phyloP scores from a whole-genome alignment of 2,329 filamentous ascomycete genomes.

The Chaetomium olivaceum region DNA sequence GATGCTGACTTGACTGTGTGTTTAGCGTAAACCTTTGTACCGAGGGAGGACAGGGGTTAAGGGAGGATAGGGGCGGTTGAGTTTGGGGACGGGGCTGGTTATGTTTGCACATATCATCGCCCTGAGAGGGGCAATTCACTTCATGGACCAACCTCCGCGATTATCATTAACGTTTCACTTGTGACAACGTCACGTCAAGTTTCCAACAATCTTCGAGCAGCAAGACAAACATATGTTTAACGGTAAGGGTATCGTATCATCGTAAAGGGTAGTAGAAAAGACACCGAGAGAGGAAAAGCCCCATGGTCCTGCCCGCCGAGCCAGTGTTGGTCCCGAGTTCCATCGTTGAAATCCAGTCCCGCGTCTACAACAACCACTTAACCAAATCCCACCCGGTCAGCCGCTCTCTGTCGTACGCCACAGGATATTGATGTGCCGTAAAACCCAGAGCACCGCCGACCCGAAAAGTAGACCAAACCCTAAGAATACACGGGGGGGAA shows the following conservation, averaged over 20 bases:
- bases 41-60: background rate
- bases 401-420: background rate
- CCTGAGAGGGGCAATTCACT: background rate
- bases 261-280: slow-evolving; percentile 6
- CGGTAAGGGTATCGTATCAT: slow-evolving; percentile 22
- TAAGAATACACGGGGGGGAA: background rate
- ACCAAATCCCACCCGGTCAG: background rate
- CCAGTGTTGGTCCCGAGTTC: background rate
- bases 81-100: background rate
- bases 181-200: background rate
- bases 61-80: background rate
- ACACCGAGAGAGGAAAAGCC: slow-evolving; percentile 4
- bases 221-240: background rate
- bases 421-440: background rate
- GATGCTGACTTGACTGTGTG: background rate
- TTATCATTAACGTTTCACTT: background rate
- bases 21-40: background rate
- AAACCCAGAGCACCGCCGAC: background rate
- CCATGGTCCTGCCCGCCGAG: slow-evolving; percentile 6
- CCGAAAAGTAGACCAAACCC: background rate
- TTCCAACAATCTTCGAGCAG: background rate
- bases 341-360: slow-evolving; percentile 12
- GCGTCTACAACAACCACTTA: slow-evolving; percentile 2
- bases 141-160: background rate
- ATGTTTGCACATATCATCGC: background rate